These are phyloP conservation scores for Wickerhamomyces chaumierensis DNA, from an alignment of 805 yeast genomes.

Conservation along the genomic window DNA sequence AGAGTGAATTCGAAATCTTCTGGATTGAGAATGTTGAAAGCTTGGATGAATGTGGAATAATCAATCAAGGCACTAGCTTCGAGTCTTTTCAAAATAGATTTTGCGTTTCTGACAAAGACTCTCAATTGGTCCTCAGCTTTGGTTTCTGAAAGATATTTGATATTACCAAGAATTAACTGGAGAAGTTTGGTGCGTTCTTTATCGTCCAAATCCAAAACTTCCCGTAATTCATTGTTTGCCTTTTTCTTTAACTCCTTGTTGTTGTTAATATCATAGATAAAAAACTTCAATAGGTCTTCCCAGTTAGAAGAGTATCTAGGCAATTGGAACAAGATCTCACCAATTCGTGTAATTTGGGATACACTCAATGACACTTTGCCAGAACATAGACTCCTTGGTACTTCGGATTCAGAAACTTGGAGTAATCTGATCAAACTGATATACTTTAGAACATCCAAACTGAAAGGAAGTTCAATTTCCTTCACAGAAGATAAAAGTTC, in stretches of 20 bases:
- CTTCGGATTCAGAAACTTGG: conserved; percentile 17
- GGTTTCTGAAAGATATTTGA: conserved; percentile 5
- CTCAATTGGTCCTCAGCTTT: conserved; percentile 1
- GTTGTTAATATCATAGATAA: conserved; percentile 33
- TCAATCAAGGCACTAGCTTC: conserved; percentile 6
- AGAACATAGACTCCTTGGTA: conserved; percentile 3
- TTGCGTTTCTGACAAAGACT: conserved; percentile 6
- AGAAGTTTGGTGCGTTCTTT: conserved; percentile 21
- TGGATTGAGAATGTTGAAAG: conserved; percentile 8
- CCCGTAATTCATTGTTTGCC: conserved; percentile 19
- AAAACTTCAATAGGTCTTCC: conserved; percentile 28
- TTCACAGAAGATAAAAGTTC: conserved; percentile 26
- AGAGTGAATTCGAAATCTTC: conserved; percentile 14
- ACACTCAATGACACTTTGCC: conserved; percentile 4
- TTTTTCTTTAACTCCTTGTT: conserved; percentile 13
- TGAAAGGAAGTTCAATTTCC: conserved; percentile 15
- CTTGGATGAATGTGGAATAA: conserved; percentile 8
- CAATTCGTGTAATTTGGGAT: conserved; percentile 13
- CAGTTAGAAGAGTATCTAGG: conserved; percentile 17
- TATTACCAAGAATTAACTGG: conserved; percentile 30
- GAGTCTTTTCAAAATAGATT: conserved; percentile 7
- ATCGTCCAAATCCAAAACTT: conserved; percentile 19
- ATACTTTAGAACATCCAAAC: conserved; percentile 19
- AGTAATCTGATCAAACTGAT: conserved; percentile 19
- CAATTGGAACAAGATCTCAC: conserved; percentile 22